These are phyloP conservation scores for Suhomyces guaymorum DNA, from an alignment of 1,139 yeast species.

Conservation along the genomic window DNA sequence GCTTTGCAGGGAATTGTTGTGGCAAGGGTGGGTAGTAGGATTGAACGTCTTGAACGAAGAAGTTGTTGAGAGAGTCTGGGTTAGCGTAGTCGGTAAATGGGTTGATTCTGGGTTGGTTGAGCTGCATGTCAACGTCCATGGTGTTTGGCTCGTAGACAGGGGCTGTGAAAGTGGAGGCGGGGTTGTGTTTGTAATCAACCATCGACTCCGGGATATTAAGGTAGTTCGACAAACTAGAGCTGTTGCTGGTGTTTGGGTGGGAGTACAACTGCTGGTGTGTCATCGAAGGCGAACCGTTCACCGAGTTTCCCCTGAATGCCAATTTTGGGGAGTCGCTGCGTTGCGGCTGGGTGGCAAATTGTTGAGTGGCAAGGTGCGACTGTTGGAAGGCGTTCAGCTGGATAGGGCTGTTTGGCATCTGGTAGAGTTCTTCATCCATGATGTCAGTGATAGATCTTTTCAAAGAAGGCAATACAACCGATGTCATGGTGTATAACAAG, in stretches of 20 bases:
- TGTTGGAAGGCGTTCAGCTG: conserved; percentile 11
- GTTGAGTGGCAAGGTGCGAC: conserved; percentile 1
- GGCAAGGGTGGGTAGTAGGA: conserved; percentile 16
- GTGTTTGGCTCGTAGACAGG: conserved; percentile 11
- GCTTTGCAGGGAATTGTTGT: conserved; percentile 16
- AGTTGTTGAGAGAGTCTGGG: conserved; percentile 30
- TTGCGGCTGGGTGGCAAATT: conserved; percentile 9
- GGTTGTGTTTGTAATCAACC: conserved; percentile 28
- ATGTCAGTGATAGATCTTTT: conserved; percentile 60
- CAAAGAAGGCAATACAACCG: conserved; percentile 49
- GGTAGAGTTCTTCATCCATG: conserved; percentile 66
- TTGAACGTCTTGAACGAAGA: conserved; percentile 15
- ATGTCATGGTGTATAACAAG: conserved; percentile 36
- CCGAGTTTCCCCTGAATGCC: conserved; percentile 14
- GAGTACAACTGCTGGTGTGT: conserved; percentile 18
- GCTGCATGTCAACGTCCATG: conserved; percentile 16
- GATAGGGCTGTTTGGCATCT: conserved; percentile 35
- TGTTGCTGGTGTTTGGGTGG: conserved; percentile 16
- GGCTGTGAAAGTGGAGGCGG: conserved; percentile 2
- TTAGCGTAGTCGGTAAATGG: conserved; percentile 43
- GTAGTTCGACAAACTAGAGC: conserved; percentile 26
- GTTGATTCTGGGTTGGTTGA: conserved; percentile 17
- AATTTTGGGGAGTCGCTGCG: conserved; percentile 15
- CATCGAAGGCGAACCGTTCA: conserved; percentile 21
- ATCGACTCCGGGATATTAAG: conserved; percentile 36